Base-by-base conservation (phyloP, 495 filamentous ascomycete species). In the Penicillium cataractarum region DNA sequence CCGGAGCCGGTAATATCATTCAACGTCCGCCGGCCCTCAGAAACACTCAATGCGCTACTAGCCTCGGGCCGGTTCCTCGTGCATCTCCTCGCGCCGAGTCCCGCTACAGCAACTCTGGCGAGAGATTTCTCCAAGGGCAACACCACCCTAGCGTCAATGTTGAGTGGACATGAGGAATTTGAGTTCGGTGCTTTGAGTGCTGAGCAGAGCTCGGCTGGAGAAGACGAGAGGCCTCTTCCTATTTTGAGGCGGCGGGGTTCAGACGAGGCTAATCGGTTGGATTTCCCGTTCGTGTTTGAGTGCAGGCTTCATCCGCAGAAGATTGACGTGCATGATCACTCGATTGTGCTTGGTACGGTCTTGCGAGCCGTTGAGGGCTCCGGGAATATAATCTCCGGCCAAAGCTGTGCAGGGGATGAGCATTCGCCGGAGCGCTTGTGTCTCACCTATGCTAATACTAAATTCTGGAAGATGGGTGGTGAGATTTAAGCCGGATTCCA, bases 1-100 rank as follows among this genome's bases (percentile, higher is more conserved):
- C 91, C 91, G 0, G 65, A 76, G 4, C 91, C 92, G 0, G 80
- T 89, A 27, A 82, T 95, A 37, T 88, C 87, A 35, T 93, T 96
- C 83, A 96, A 96, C 66, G 82, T 96, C 60, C 83, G 82, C 24
- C 76, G 82, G 6, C 91, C 92, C 10, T 92, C 89, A 32, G 83
- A 83, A n/a, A 96, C 90, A 3, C 76, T 88, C 37, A 78, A 81
- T 60, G 89, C 90, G 0, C 80, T 96, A 4, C 66, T 78, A 35
- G 62, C 71, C 7, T 85, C 76, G 0, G 60, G 69, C 4, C 67
- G 74, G 2, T 83, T 84, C 65, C 70, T 81, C 10, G 74, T 81
- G 6, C 79, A 81, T 62, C 59, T 81, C 15, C 73, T 81, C 12
- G 71, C 71, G 32, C 75, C 73, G 12, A 58, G 58, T 15, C 60